Base-by-base conservation (phyloP, 2,329 filamentous ascomycete genomes). In the Coniochaeta sp. region DNA sequence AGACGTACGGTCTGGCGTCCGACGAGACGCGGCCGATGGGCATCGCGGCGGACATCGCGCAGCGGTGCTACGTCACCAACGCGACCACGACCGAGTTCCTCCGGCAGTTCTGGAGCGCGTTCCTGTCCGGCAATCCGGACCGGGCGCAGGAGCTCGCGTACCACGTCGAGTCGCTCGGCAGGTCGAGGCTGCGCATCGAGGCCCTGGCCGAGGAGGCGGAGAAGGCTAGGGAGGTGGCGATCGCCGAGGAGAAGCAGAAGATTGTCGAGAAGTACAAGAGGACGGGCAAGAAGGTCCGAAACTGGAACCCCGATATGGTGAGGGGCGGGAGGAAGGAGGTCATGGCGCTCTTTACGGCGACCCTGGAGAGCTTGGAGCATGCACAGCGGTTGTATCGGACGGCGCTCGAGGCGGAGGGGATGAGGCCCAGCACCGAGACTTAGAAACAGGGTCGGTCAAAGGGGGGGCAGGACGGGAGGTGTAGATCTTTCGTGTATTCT, bases 71-170 rank as follows among this genome's bases (percentile, higher is more conserved):
- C 44, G 73, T 86, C 59, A 96, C 93, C 0, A 92, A 98, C 71
- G 93, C 93, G 58, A 99, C 95, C 0, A 96, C 91, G 0, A 89
- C 90, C 40, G 95, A 99, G 70, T 99, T 98, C 69, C 78, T 99
- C n/a, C 90, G 93, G 67, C 96, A 98, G 72, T 99, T 99, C 77
- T 99, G 93, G 93, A 83, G 85, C 36, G 87, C 93, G 0, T 99
- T 96, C 69, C 81, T 96, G 28, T 97, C 93, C 0, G 93, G 93
- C 16, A 91, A 97, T 69, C 77, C 90, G 1, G 88, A 91, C 62
- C 87, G 91, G 36, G 90, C 91, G 0, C 81, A 81, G 47, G 93
- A 99, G 74, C 81, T 97, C 16, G 86, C 87, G 7, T 91, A 90
- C 63, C 81, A 97, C 55, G 87, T 89, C 8, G 90, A 96, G 71